A percentile compares a stretch with the other conserved stretches of the same genome.
phyloP scores from a whole-genome alignment of 306 rosid species.

The Prinsepia uniflora region DNA sequence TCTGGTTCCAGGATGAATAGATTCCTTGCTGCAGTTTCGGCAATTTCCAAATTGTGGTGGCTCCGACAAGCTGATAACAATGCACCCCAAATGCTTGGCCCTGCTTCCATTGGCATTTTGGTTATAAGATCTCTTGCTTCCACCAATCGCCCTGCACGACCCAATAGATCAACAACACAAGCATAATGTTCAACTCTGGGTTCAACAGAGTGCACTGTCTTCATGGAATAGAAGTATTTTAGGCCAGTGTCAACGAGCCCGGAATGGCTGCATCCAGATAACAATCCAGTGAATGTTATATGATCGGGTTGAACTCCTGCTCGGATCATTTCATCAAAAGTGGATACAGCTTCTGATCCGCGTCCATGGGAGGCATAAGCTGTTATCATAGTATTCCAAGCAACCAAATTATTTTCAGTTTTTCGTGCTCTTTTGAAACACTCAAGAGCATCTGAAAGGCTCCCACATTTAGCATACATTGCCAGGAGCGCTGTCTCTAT shows the following conservation, averaged over 20 bases:
- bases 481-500: constrained; percentile 27
- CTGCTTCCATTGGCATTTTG: constrained; percentile 21
- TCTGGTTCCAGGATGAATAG: constrained; percentile 27
- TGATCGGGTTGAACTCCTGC: constrained; percentile 24
- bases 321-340: constrained; percentile 26
- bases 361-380: constrained; percentile 28
- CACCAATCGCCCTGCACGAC: constrained; percentile 27
- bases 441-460: constrained; percentile 21
- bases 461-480: constrained; percentile 33
- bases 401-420: constrained; percentile 1
- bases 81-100: constrained; percentile 32
- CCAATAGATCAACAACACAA: constrained; percentile 29
- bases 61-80: constrained; percentile 28
- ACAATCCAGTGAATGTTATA: constrained; percentile 23
- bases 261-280: constrained; percentile 34
- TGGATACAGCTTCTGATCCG: constrained; percentile 24
- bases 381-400: constrained; percentile 28
- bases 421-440: constrained; percentile 14
- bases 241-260: constrained; percentile 26
- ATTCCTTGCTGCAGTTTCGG: constrained; percentile 21
- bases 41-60: constrained; percentile 19
- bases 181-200: constrained; percentile 28
- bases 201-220: constrained; percentile 8
- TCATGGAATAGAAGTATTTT: constrained; percentile 16
- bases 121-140: constrained; percentile 20